Base-by-base conservation (phyloP, 73 alveolate genomes). In the Paramecium octaurelia region DNA sequence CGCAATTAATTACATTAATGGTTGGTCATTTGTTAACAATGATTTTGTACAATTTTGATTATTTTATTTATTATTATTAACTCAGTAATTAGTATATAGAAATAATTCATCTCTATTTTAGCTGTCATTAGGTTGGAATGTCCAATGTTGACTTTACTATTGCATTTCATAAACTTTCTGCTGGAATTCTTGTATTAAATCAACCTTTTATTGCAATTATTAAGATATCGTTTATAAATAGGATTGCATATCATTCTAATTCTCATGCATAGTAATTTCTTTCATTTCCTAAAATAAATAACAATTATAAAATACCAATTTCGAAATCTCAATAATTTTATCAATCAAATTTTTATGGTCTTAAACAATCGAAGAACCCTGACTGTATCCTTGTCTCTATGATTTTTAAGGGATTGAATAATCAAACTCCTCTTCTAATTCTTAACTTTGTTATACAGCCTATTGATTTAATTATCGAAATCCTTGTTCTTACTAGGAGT, bases 21-120 rank as follows among this genome's bases (percentile, higher is more conserved):
- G 93, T 14, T 87, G 93, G 93, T 60, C 88, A 18, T 87, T 87
- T 80, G 76, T 87, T 34, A 87, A 87, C 36, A 87, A 87, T 42
- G 58, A 35, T 75, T 35, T 42, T 68, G 21, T 14, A 23, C 24
- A 68, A 18, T 75, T 75, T 75, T 75, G 60, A 75, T n/a, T 75
- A 36, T n/a, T 75, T 68, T 75, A 38, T 75, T 14, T 75, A 75
- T 75, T 64, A 27, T 64, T 12, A 64, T 24, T 48, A 18, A 31
- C 46, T 64, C 84, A 64, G 46, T 64, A 64, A 64, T 64, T n/a
- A 64, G 84, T 64, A 31, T 27, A 64, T 31, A 27, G 24, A 31
- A 64, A 64, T 64, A 54, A 54, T 18, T 54, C 69, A 54, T 54
- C 69, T 54, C 34, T 54, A 54, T 12, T 64, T 64, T 64, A 27